Conservation (phyloP, 305 asterid species). For the Euphrasia arctica region DNA sequence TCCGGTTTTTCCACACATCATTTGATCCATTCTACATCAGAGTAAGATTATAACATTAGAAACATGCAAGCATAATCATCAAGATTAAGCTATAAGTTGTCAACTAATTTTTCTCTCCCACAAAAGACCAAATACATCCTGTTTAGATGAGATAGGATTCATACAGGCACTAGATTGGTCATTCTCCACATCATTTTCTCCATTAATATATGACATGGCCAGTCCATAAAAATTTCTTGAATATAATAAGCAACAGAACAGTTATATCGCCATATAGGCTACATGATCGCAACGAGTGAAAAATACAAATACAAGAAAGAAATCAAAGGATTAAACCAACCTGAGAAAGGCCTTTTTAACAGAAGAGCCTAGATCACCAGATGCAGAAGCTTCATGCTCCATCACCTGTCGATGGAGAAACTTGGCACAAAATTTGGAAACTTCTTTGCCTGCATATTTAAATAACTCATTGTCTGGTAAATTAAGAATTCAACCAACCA, state of each 20-base stretch:
- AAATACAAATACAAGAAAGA: slow-evolving; percentile 27
- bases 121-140: slow-evolving; percentile 2
- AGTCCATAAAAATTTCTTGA: slow-evolving; percentile 12
- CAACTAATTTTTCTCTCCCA: slow-evolving; percentile 9
- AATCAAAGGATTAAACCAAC: slow-evolving; percentile 39
- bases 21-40: slow-evolving; percentile 84
- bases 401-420: slow-evolving; percentile 86
- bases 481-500: slow-evolving; percentile 16
- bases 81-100: slow-evolving; percentile 21
- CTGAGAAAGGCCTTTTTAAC: slow-evolving; percentile 78
- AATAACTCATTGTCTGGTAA: slow-evolving; percentile 20
- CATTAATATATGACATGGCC: slow-evolving; percentile 21
- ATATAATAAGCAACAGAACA: slow-evolving; percentile 16
- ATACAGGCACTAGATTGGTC: not conserved
- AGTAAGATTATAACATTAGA: slow-evolving; percentile 21
- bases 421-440: slow-evolving; percentile 91
- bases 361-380: slow-evolving; percentile 69
- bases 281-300: slow-evolving; percentile 26
- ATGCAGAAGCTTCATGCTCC: slow-evolving; percentile 62
- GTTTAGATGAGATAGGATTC: not conserved
- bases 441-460: slow-evolving; percentile 69
- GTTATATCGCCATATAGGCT: slow-evolving; percentile 25
- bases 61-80: slow-evolving; percentile 16
- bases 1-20: slow-evolving; percentile 83
- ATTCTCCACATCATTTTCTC: slow-evolving; percentile 15